phyloP scores from a whole-genome alignment of 2,329 filamentous ascomycete species.

The Epichloe baconii region DNA sequence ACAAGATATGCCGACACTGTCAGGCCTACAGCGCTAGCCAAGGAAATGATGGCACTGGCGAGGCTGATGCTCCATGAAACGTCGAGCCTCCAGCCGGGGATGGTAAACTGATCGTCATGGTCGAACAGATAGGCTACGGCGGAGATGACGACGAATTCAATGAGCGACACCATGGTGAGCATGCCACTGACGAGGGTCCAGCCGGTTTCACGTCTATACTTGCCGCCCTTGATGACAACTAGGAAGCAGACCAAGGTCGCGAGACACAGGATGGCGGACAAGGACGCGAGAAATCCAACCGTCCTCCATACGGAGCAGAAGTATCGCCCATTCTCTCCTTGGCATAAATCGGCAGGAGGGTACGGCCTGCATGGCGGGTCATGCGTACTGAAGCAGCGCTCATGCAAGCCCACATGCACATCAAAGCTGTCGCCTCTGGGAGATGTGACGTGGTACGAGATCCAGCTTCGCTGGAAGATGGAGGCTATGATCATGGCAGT shows the following conservation, averaged over 20 bases:
- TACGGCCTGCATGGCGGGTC: slow-evolving; percentile 41
- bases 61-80: slow-evolving; percentile 63
- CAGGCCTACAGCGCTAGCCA: slow-evolving; percentile 44
- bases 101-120: slow-evolving; percentile 68
- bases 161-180: slow-evolving; percentile 49
- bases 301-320: slow-evolving; percentile 92
- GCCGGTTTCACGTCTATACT: slow-evolving; percentile 64
- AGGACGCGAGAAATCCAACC: slow-evolving; percentile 76
- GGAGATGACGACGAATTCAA: slow-evolving; percentile 65
- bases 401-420: slow-evolving; percentile 65
- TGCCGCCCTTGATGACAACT: slow-evolving; percentile 65
- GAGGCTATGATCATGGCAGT: slow-evolving; percentile 58
- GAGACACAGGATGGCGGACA: slow-evolving; percentile 70
- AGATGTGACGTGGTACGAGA: slow-evolving; percentile 46
- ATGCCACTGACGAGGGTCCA: slow-evolving; percentile 66
- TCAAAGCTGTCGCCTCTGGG: slow-evolving; percentile 32
- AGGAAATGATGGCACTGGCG: slow-evolving; percentile 38
- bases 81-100: slow-evolving; percentile 68
- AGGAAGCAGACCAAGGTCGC: slow-evolving; percentile 68
- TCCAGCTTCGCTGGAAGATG: slow-evolving; percentile 59
- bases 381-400: slow-evolving; percentile 60
- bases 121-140: slow-evolving; percentile 79
- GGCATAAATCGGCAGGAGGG: slow-evolving; percentile 21
- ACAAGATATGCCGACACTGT: slow-evolving; percentile 55
- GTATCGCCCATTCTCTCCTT: slow-evolving; percentile 37